Conservation (phyloP, 1,284 basidiomycete species). For the Sporisorium reilianum region DNA sequence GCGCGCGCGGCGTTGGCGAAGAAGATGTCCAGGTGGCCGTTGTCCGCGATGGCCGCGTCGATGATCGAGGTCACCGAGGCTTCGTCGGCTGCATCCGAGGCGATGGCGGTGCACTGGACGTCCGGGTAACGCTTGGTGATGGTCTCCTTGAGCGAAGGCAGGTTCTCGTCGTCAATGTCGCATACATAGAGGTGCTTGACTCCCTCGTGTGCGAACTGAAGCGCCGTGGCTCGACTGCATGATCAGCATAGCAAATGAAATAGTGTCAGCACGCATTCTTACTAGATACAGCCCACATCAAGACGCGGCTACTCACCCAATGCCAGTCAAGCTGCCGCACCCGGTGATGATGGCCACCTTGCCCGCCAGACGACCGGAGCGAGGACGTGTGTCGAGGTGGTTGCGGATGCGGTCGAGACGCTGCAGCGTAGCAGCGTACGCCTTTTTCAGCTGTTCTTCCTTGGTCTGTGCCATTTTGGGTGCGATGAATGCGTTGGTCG, state of each 20-base stretch:
- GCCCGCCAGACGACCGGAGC: constrained; percentile 76
- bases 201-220: constrained; percentile 72
- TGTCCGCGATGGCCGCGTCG: constrained; percentile 79
- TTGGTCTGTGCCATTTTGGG: constrained; percentile 31
- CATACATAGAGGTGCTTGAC: constrained; percentile 85
- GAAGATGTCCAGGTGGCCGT: constrained; percentile 89
- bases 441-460: constrained; percentile 38
- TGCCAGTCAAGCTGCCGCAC: constrained; percentile 59
- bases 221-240: constrained; percentile 27
- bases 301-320: constrained; percentile 64
- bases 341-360: constrained; percentile 94
- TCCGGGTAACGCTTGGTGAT: constrained; percentile 80
- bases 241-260: background rate
- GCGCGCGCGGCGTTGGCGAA: constrained; percentile 81
- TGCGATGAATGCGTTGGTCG: background rate
- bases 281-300: too few relatives aligned
- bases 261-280: constrained; percentile 10
- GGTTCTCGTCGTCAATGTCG: constrained; percentile 80
- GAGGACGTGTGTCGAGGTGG: constrained; percentile 76
- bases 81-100: constrained; percentile 87
- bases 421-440: constrained; percentile 48
- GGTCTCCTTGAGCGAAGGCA: constrained; percentile 78
- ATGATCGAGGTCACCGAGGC: constrained; percentile 78
- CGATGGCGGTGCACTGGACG: constrained; percentile 74
- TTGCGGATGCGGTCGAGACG: constrained; percentile 78